phyloP scores from a whole-genome alignment of 768 basidiomycete species.

The Calocera cornea region DNA sequence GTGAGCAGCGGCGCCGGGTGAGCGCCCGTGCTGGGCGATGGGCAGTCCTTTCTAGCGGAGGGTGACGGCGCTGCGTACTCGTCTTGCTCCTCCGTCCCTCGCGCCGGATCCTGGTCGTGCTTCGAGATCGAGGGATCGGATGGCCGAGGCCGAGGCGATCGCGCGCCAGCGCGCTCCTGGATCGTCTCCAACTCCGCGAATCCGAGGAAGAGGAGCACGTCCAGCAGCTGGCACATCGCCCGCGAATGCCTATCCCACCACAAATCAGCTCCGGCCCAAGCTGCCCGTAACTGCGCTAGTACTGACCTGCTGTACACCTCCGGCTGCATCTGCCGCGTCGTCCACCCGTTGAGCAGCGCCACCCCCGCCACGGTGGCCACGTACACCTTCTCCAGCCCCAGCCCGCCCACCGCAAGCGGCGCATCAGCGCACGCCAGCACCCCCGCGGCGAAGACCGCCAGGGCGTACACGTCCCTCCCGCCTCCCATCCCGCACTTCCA shows the following conservation, averaged over 20 bases:
- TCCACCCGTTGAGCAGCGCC: background rate
- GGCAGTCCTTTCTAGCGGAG: too few relatives aligned
- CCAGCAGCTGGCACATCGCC: background rate
- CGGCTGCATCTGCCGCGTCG: background rate
- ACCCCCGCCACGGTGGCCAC: background rate
- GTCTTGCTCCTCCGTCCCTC: too few relatives aligned
- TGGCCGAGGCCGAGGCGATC: too few relatives aligned
- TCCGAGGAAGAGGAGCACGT: background rate
- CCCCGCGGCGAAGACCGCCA: background rate
- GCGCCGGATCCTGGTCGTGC: too few relatives aligned
- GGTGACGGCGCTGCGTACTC: too few relatives aligned
- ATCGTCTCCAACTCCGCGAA: background rate
- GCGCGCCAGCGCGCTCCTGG: background rate
- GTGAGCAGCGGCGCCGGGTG: too few relatives aligned
- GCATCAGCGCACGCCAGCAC: conserved; percentile 6
- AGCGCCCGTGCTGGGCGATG: too few relatives aligned
- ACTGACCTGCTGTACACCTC: background rate
- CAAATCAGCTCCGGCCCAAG: too few relatives aligned
- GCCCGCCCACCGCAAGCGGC: too few relatives aligned
- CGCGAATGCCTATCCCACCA: background rate
- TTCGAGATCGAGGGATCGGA: too few relatives aligned
- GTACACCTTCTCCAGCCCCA: conserved; percentile 9
- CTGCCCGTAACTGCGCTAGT: too few relatives aligned
- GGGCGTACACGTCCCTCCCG: background rate
- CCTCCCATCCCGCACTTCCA: background rate